These are phyloP conservation scores for Earliella scabrosa DNA, from an alignment of 1,284 basidiomycete genomes.

Conservation along the genomic window DNA sequence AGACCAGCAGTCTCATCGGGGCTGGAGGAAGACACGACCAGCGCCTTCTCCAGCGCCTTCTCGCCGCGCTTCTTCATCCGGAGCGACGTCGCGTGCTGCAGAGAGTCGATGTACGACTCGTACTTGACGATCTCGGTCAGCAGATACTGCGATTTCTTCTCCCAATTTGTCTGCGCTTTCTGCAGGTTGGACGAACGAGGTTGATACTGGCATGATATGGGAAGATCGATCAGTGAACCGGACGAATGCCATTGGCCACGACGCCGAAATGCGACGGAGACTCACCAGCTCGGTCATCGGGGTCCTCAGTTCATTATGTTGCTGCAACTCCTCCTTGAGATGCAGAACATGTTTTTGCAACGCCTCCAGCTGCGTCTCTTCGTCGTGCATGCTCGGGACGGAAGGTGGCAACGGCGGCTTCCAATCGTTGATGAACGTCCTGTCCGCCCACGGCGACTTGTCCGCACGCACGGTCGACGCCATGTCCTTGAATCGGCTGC, in stretches of 20 bases:
- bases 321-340: conserved; percentile 80
- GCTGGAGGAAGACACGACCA: conserved; percentile 46
- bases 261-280: conserved; percentile 5
- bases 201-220: conserved; percentile 63
- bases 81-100: conserved; percentile 80
- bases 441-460: conserved; percentile 75
- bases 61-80: conserved; percentile 87
- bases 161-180: conserved; percentile 91
- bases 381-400: conserved; percentile 85
- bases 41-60: conserved; percentile 80
- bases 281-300: conserved; percentile 85
- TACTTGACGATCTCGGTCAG: conserved; percentile 95
- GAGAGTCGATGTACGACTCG: conserved; percentile 91
- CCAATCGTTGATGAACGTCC: conserved; percentile 93
- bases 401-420: conserved; percentile 85
- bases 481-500: conserved; percentile 70
- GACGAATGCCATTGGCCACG: too few species aligned
- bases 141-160: conserved; percentile 87
- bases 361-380: conserved; percentile 90
- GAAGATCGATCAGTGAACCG: too few species aligned
- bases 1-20: conserved; percentile 40
- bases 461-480: conserved; percentile 62
- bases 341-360: conserved; percentile 79
- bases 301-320: conserved; percentile 83
- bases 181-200: conserved; percentile 73